Evolutionary conservation across 306 rosid genomes (phyloP).

Genomic region (Adenanthera pavonina): DNA sequence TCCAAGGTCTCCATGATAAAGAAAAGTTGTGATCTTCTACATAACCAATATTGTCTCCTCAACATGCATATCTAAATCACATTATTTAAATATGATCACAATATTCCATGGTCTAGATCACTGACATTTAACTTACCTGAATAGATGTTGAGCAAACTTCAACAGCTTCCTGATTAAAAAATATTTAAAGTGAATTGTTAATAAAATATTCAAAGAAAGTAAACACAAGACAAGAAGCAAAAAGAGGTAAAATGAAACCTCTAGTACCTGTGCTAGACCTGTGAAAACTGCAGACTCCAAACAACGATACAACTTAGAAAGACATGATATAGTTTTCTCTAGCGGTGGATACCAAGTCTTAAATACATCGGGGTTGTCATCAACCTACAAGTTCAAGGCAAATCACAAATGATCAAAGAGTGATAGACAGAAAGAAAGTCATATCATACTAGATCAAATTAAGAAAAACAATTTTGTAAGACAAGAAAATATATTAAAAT

Average conservation of each 20-base stretch:
- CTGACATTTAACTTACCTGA: slow-evolving; percentile 57
- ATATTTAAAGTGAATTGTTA: slow-evolving; percentile 26
- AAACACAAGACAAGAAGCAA: slow-evolving; percentile 22
- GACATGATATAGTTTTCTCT: slow-evolving; percentile 91
- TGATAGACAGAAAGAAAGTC: slow-evolving; percentile 15
- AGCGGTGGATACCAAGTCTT: slow-evolving; percentile 95
- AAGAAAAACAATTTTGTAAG: slow-evolving; percentile 6
- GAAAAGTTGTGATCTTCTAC: not conserved
- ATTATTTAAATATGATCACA: slow-evolving; percentile 22
- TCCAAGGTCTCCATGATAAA: slow-evolving; percentile 14
- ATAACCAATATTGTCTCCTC: slow-evolving; percentile 7
- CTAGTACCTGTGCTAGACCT: slow-evolving; percentile 94
- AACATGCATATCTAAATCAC: slow-evolving; percentile 19
- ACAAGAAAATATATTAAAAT: slow-evolving; percentile 19
- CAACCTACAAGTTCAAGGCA: slow-evolving; percentile 61
- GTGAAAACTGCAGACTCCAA: slow-evolving; percentile 91
- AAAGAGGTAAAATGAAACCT: slow-evolving; percentile 32
- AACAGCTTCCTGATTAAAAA: slow-evolving; percentile 83
- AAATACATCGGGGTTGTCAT: slow-evolving; percentile 70
- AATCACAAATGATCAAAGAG: slow-evolving; percentile 11
- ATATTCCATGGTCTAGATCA: not conserved
- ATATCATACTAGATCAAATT: slow-evolving; percentile 19
- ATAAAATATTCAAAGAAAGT: slow-evolving; percentile 32
- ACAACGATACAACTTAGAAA: slow-evolving; percentile 93
- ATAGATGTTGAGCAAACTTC: slow-evolving; percentile 91